Conservation (phyloP, 2,329 filamentous ascomycete genomes). For the Colletotrichum horii region DNA sequence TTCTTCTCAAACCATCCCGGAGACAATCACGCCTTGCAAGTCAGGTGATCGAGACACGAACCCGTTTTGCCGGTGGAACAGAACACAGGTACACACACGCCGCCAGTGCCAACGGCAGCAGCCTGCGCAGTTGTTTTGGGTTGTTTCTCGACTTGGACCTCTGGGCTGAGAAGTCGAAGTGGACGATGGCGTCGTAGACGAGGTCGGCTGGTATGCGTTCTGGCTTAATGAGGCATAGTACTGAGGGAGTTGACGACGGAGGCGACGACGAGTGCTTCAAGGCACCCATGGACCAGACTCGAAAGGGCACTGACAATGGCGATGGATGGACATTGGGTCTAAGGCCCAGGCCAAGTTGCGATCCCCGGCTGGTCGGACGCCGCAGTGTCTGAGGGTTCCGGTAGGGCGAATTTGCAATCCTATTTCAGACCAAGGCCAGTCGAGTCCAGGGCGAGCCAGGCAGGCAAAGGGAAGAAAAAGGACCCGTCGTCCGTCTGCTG, state of each 20-base stretch:
- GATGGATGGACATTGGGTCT: neutral
- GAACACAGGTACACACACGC: neutral
- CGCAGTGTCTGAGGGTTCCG: constrained; percentile 16
- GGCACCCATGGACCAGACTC: neutral
- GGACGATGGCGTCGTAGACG: neutral
- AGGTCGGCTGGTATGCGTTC: neutral
- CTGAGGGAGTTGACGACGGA: neutral
- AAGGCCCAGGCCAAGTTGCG: constrained; percentile 4
- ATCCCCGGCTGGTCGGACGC: constrained; percentile 9
- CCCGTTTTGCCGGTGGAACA: neutral
- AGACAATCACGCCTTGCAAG: neutral
- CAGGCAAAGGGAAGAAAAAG: neutral
- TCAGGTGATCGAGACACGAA: neutral
- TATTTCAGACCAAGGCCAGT: neutral
- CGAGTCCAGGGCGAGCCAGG: neutral
- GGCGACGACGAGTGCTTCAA: neutral
- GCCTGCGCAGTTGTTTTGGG: neutral
- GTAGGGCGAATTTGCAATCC: neutral
- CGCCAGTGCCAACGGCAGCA: neutral
- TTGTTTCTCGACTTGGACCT: neutral
- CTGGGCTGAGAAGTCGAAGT: neutral
- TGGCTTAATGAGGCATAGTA: neutral
- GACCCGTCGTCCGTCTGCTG: neutral
- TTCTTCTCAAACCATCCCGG: neutral
- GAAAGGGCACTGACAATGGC: neutral